Conservation (phyloP, 805 yeast species). For the Pichia phayaonensis region DNA sequence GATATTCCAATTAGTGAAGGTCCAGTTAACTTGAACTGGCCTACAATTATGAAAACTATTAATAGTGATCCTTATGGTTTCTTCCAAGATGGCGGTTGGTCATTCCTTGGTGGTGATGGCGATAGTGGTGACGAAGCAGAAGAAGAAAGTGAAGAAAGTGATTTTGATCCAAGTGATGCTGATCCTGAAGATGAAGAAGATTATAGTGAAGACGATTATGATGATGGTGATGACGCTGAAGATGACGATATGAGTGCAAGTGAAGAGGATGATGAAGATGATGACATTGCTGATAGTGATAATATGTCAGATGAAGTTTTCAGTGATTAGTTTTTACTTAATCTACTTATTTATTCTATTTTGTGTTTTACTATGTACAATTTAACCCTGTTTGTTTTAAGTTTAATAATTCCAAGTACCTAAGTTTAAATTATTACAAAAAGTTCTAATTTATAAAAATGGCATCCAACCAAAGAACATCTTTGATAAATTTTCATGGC, state of each 20-base stretch:
- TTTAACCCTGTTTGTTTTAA: neutral
- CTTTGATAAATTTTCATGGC: conserved; percentile 58
- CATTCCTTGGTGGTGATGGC: conserved; percentile 81
- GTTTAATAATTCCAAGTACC: neutral
- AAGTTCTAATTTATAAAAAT: conserved; percentile 33
- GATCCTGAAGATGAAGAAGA: conserved; percentile 50
- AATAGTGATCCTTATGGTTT: conserved; percentile 90
- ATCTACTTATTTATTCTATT: neutral
- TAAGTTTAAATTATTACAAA: neutral
- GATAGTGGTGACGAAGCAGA: conserved; percentile 67
- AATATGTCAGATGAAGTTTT: conserved; percentile 25
- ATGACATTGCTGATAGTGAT: conserved; percentile 24
- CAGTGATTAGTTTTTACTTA: conserved; percentile 18
- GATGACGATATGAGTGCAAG: conserved; percentile 20
- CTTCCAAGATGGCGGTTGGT: conserved; percentile 95
- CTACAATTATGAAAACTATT: conserved; percentile 89
- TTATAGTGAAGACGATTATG: conserved; percentile 25
- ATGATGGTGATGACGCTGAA: conserved; percentile 18
- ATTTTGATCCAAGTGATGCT: conserved; percentile 57
- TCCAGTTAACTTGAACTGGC: conserved; percentile 93
- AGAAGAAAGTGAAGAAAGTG: conserved; percentile 58
- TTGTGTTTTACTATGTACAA: conserved; percentile 1
- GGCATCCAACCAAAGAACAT: conserved; percentile 97
- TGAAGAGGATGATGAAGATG: conserved; percentile 24
- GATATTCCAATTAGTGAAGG: conserved; percentile 94